phyloP scores from a whole-genome alignment of 257 asterid genomes.

The Solanum clarkiae region DNA sequence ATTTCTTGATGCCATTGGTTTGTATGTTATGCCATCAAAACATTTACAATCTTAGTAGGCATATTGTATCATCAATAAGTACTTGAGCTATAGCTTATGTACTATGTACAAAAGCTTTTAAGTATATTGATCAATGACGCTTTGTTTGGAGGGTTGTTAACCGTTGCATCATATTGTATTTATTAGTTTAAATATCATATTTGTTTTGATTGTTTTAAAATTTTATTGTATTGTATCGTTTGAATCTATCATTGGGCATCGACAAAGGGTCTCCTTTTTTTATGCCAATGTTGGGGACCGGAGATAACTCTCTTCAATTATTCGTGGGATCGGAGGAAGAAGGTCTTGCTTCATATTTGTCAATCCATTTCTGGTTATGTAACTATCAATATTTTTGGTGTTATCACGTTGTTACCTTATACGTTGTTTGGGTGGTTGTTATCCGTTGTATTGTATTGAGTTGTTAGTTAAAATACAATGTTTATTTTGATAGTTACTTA shows the following conservation, averaged over 20 bases:
- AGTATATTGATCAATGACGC: background rate
- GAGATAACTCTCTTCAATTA: too few relatives aligned
- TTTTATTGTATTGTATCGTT: background rate
- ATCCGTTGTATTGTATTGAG: too few relatives aligned
- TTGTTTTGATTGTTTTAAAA: background rate
- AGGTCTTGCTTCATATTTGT: too few relatives aligned
- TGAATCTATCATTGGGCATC: background rate
- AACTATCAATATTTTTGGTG: too few relatives aligned
- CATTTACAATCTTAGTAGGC: background rate
- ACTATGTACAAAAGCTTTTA: background rate
- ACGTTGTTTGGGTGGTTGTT: too few relatives aligned
- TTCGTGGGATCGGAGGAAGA: too few relatives aligned
- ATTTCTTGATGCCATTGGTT: background rate
- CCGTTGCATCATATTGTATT: background rate
- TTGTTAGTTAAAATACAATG: too few relatives aligned
- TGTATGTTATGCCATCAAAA: background rate
- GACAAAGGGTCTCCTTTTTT: background rate
- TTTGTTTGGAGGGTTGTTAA: background rate
- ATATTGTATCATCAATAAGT: background rate
- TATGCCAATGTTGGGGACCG: too few relatives aligned
- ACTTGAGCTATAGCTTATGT: background rate
- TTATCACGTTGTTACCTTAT: too few relatives aligned
- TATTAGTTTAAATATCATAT: background rate
- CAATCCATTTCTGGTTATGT: too few relatives aligned
- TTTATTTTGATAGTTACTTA: too few relatives aligned